A percentile compares a stretch with the other conserved stretches of the same genome.
These are phyloP conservation scores for Bipolaris bicolor DNA, from an alignment of 2,329 filamentous ascomycete genomes.

Conservation along the genomic window DNA sequence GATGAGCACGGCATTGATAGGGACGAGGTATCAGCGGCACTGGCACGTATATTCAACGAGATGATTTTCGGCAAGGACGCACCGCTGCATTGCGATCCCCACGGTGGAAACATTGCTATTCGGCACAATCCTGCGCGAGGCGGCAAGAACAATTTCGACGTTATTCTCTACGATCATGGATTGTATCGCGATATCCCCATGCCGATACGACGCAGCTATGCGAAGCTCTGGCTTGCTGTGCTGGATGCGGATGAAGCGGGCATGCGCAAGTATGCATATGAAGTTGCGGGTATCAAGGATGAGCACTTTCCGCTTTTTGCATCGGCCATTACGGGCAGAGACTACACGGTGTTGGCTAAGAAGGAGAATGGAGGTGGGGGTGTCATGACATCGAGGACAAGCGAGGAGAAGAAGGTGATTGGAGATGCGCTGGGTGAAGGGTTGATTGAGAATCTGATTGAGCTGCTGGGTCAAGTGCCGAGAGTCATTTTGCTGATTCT, in stretches of 20 bases:
- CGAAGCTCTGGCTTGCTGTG: conserved; percentile 96
- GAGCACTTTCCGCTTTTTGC: conserved; percentile 95
- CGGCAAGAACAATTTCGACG: conserved; percentile 79
- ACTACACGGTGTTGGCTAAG: conserved; percentile 76
- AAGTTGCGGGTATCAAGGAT: conserved; percentile 87
- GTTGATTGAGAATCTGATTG: conserved; percentile 84
- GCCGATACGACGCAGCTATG: conserved; percentile 80
- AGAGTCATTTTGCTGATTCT: conserved; percentile 92
- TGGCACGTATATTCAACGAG: conserved; percentile 95
- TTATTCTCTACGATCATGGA: conserved; percentile 96
- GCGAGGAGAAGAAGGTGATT: conserved; percentile 85
- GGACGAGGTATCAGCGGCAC: conserved; percentile 90
- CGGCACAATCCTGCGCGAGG: conserved; percentile 71
- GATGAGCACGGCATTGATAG: conserved; percentile 87
- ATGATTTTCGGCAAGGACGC: conserved; percentile 96
- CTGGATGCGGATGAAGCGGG: conserved; percentile 83
- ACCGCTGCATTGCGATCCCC: conserved; percentile 93
- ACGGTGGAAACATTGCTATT: conserved; percentile 94
- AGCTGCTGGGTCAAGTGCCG: conserved; percentile 86
- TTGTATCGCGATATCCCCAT: conserved; percentile 91
- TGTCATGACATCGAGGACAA: conserved; percentile 65
- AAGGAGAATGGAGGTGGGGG: conserved; percentile 43
- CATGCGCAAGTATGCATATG: conserved; percentile 88
- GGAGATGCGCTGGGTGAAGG: conserved; percentile 84
- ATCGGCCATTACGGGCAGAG: conserved; percentile 91